phyloP scores from a whole-genome alignment of 1,284 basidiomycete species.

The Melampsora americana region DNA sequence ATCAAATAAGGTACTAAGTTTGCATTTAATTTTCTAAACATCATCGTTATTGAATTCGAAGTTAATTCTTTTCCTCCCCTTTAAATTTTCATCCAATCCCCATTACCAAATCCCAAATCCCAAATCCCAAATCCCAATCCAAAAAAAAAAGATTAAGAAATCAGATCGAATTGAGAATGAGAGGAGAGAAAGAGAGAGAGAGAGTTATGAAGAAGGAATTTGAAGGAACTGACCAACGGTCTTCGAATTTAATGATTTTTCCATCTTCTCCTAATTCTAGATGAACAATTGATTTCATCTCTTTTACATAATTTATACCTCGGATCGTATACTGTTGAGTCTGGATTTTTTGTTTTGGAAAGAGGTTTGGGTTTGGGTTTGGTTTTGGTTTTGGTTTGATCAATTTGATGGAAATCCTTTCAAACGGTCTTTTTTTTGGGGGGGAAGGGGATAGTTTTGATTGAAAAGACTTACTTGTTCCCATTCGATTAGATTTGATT shows the following conservation, averaged over 20 bases:
- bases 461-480: neutral
- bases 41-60: neutral
- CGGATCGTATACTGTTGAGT: neutral
- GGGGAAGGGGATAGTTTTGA: neutral
- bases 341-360: neutral
- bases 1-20: neutral
- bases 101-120: too few relatives aligned
- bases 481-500: neutral
- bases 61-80: neutral
- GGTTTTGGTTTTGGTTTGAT: too few relatives aligned
- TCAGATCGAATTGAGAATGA: too few relatives aligned
- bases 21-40: conserved; percentile 3
- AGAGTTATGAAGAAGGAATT: too few relatives aligned
- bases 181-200: too few relatives aligned
- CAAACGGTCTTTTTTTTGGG: too few relatives aligned
- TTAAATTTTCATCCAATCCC: too few relatives aligned
- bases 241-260: conserved; percentile 7
- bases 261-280: conserved; percentile 1
- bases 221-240: neutral
- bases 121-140: neutral
- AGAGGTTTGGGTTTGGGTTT: neutral
- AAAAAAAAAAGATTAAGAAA: neutral
- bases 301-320: neutral
- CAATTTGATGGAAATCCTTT: too few relatives aligned
- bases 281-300: neutral